phyloP scores from a whole-genome alignment of 805 yeast species.

The Candida khao-thaluensis region DNA sequence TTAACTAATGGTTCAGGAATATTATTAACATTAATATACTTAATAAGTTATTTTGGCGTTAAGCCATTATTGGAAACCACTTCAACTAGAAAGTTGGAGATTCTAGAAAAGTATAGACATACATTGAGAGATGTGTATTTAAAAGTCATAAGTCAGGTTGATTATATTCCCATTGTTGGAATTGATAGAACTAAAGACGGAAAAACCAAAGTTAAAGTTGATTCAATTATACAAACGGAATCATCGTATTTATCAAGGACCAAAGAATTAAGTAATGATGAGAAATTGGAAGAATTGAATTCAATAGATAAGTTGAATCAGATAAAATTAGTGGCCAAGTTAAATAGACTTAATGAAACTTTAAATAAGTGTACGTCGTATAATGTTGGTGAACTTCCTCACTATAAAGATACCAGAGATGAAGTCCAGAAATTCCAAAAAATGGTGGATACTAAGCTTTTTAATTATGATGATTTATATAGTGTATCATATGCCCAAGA shows the following conservation, averaged over 20 bases:
- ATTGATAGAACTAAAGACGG: conserved; percentile 21
- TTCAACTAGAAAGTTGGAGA: conserved; percentile 29
- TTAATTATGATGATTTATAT: conserved; percentile 33
- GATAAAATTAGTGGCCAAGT: conserved; percentile 21
- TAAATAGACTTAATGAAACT: conserved; percentile 21
- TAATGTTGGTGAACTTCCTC: conserved; percentile 29
- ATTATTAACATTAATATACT: conserved; percentile 27
- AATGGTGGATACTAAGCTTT: conserved; percentile 34
- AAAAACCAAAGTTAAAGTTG: conserved; percentile 30
- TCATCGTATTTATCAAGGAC: conserved; percentile 20
- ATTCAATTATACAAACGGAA: conserved; percentile 39
- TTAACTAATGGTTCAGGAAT: conserved; percentile 37
- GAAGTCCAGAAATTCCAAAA: conserved; percentile 36
- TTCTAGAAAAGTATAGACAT: conserved; percentile 31
- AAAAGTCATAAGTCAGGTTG: conserved; percentile 31
- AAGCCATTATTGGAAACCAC: conserved; percentile 36
- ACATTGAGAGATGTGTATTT: conserved; percentile 37
- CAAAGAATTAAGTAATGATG: conserved; percentile 12
- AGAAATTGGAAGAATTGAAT: conserved; percentile 18
- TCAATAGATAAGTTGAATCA: conserved; percentile 28
- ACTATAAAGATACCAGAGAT: conserved; percentile 28
- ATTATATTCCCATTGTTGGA: conserved; percentile 41
- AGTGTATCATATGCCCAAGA: conserved; percentile 11
- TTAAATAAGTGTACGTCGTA: conserved; percentile 28
- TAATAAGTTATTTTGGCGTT: conserved; percentile 31